Percentiles rank a stretch among this genome's conserved stretches.
These are phyloP conservation scores for Emergomyces orientalis DNA, from an alignment of 2,329 filamentous ascomycete genomes.

Conservation along the genomic window DNA sequence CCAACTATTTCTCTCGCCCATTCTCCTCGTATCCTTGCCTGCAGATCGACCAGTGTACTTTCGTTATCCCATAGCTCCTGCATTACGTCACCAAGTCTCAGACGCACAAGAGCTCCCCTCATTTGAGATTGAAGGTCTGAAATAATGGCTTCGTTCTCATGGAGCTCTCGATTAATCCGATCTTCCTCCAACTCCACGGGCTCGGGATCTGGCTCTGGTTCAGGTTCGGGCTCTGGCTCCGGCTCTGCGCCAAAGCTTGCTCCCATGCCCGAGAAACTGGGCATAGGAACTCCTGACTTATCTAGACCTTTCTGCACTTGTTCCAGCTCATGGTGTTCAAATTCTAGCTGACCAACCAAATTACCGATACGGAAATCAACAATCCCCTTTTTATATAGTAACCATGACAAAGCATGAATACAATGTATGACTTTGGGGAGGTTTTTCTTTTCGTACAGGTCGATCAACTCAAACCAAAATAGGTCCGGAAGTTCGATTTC, in stretches of 20 bases:
- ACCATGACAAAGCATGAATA: conserved; percentile 92
- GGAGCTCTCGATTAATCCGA: conserved; percentile 69
- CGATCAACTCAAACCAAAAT: conserved; percentile 93
- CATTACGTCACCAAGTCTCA: conserved; percentile 74
- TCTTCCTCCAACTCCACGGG: conserved; percentile 82
- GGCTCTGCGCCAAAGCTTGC: conserved; percentile 87
- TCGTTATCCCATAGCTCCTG: conserved; percentile 83
- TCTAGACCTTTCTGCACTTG: conserved; percentile 95
- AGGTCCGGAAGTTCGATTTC: conserved; percentile 88
- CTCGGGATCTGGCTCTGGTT: conserved; percentile 64
- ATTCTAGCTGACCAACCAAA: conserved; percentile 88
- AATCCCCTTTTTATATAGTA: conserved; percentile 90
- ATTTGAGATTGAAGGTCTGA: conserved; percentile 79
- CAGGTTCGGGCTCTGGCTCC: conserved; percentile 64
- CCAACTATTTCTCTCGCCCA: conserved; percentile 73
- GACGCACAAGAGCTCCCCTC: conserved; percentile 66
- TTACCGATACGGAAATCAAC: conserved; percentile 95
- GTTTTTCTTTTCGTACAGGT: conserved; percentile 99
- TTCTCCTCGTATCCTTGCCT: conserved; percentile 78
- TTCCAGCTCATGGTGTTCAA: conserved; percentile 94
- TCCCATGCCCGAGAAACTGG: conserved; percentile 94
- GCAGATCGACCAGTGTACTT: conserved; percentile 66
- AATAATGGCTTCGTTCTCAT: conserved; percentile 62
- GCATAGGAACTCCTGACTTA: conserved; percentile 90
- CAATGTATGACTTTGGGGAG: conserved; percentile 99